Percentiles rank a stretch among this genome's conserved stretches.
These are phyloP conservation scores for Talaromyces sp. DNA, from an alignment of 2,329 filamentous ascomycete genomes.

Conservation along the genomic window DNA sequence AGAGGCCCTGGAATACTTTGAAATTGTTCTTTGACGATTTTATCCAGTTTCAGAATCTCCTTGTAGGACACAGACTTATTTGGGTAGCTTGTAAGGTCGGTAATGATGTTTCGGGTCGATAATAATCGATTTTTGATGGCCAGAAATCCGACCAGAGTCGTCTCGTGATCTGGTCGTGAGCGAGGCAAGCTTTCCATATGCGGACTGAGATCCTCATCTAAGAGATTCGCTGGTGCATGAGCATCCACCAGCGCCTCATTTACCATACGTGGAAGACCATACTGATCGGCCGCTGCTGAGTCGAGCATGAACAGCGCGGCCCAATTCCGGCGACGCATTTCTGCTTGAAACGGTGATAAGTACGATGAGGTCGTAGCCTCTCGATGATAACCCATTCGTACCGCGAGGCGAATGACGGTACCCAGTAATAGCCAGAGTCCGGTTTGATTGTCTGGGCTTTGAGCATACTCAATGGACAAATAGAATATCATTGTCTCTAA, in stretches of 20 bases:
- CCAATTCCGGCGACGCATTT: slow-evolving; percentile 37
- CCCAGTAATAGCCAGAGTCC: slow-evolving; percentile 26
- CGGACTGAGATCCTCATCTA: slow-evolving; percentile 40
- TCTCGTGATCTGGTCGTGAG: slow-evolving; percentile 24
- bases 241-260: slow-evolving; percentile 39
- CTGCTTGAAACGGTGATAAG: slow-evolving; percentile 35
- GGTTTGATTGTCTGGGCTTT: slow-evolving; percentile 25
- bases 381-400: slow-evolving; percentile 44
- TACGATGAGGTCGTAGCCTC: slow-evolving; percentile 36
- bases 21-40: slow-evolving; percentile 11
- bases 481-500: slow-evolving; percentile 12
- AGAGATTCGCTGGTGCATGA: slow-evolving; percentile 38
- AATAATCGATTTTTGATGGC: slow-evolving; percentile 15
- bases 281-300: slow-evolving; percentile 35
- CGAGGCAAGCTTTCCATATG: slow-evolving; percentile 29
- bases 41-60: slow-evolving; percentile 14
- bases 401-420: slow-evolving; percentile 28
- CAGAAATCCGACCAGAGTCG: slow-evolving; percentile 11
- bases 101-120: slow-evolving; percentile 10
- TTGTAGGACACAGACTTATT: slow-evolving; percentile 12
- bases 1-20: slow-evolving; percentile 2
- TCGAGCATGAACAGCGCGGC: slow-evolving; percentile 35
- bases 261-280: slow-evolving; percentile 39
- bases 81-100: slow-evolving; percentile 6
- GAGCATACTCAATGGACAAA: slow-evolving; percentile 11